Conservation (phyloP, 495 filamentous ascomycete species). For the Lophiostoma macrostomum region DNA sequence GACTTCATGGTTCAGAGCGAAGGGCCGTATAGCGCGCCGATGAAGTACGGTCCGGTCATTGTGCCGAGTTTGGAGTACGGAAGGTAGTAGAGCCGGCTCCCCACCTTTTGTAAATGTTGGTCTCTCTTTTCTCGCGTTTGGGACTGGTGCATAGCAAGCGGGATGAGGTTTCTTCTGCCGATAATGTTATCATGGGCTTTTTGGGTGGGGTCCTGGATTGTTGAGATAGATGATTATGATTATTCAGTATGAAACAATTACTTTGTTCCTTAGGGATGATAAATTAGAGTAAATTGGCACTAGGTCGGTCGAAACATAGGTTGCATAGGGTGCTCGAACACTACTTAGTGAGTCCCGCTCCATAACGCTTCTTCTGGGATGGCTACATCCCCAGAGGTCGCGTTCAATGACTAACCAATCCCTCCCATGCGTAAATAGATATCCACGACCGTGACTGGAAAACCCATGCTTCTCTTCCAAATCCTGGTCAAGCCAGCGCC, state of each 20-base stretch:
- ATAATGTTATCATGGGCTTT: neutral
- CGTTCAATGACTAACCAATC: too few relatives aligned
- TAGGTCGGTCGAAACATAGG: too few relatives aligned
- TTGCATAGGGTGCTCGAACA: too few relatives aligned
- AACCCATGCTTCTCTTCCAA: too few relatives aligned
- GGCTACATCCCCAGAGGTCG: too few relatives aligned
- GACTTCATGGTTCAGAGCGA: conserved; percentile 98
- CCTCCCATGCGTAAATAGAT: too few relatives aligned
- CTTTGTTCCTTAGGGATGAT: too few relatives aligned
- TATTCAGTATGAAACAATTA: conserved; percentile 4
- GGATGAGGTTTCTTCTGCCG: neutral
- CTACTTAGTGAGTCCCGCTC: too few relatives aligned
- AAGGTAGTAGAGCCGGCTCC: conserved; percentile 33
- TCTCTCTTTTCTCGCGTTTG: neutral
- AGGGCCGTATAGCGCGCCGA: conserved; percentile 69
- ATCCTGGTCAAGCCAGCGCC: too few relatives aligned
- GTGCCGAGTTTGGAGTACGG: conserved; percentile 91
- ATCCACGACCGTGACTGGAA: too few relatives aligned
- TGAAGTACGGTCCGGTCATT: conserved; percentile 96
- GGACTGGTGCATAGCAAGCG: conserved; percentile 18
- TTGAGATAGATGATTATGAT: conserved; percentile 8
- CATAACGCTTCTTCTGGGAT: too few relatives aligned
- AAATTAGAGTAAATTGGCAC: too few relatives aligned
- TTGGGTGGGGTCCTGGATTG: neutral
- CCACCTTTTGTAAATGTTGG: neutral